Percentiles rank a stretch among this genome's conserved stretches.
These are phyloP conservation scores for Yamadazyma endophytica DNA, from an alignment of 805 yeast species.

Conservation along the genomic window DNA sequence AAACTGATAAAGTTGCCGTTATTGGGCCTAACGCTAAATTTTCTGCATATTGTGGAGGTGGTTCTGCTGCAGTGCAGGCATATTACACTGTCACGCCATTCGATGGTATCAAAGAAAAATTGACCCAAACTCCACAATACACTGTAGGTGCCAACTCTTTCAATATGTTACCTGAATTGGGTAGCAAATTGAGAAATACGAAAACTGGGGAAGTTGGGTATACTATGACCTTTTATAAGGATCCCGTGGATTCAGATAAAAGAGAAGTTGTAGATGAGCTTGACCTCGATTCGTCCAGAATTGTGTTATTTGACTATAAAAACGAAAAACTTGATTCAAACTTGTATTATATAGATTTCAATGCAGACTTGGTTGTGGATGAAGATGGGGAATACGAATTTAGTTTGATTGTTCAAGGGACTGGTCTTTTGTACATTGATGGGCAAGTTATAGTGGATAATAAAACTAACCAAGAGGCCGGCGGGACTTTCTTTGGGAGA, in stretches of 20 bases:
- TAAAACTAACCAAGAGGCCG: constrained; percentile 45
- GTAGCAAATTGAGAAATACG: constrained; percentile 16
- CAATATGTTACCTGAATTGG: constrained; percentile 24
- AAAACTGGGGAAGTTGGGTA: constrained; percentile 20
- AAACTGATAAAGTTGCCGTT: constrained; percentile 25
- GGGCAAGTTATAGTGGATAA: constrained; percentile 53
- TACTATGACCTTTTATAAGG: constrained; percentile 17
- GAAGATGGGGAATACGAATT: constrained; percentile 46
- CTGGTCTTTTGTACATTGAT: constrained; percentile 51
- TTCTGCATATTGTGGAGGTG: constrained; percentile 30
- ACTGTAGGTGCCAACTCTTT: constrained; percentile 28
- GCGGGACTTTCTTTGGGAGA: constrained; percentile 46
- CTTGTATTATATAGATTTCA: constrained; percentile 41
- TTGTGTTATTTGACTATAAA: constrained; percentile 19
- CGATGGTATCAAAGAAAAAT: constrained; percentile 15
- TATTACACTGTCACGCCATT: constrained; percentile 25
- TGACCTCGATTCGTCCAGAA: constrained; percentile 15
- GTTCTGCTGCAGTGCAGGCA: constrained; percentile 25
- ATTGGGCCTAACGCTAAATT: constrained; percentile 31
- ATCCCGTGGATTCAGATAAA: constrained; percentile 11
- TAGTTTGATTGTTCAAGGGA: constrained; percentile 50
- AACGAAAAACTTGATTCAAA: constrained; percentile 13
- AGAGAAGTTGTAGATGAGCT: constrained; percentile 18
- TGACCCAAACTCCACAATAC: constrained; percentile 17
- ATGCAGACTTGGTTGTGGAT: constrained; percentile 43